A percentile compares a stretch with the other conserved stretches of the same genome.
phyloP scores from a whole-genome alignment of 306 rosid species.

The Sesbania bispinosa region DNA sequence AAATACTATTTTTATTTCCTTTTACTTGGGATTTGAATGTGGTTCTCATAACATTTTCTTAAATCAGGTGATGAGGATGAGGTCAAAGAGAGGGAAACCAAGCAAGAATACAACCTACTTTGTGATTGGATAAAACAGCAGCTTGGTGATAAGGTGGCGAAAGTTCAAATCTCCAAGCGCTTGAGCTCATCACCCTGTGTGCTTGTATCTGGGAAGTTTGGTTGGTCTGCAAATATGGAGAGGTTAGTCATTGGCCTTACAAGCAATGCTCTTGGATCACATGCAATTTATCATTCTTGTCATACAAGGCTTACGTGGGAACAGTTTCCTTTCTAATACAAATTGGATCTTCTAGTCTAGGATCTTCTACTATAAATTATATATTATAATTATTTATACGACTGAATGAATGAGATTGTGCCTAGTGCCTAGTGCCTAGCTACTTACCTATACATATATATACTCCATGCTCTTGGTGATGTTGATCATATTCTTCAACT shows the following conservation, averaged over 20 bases:
- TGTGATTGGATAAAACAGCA: constrained; percentile 99
- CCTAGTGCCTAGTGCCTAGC: too few species aligned
- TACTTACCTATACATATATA: too few species aligned
- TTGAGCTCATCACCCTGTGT: constrained; percentile 99
- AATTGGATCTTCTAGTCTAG: too few species aligned
- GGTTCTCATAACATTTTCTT: constrained; percentile 5
- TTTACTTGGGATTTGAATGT: background rate
- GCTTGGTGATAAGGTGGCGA: constrained; percentile 92
- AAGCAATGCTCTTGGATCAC: background rate
- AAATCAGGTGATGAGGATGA: constrained; percentile 88
- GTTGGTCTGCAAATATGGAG: constrained; percentile 99
- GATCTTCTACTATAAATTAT: too few species aligned
- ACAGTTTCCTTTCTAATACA: too few species aligned
- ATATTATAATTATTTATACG: too few species aligned
- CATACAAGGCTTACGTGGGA: background rate
- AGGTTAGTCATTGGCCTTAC: constrained; percentile 47
- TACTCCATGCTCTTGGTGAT: too few species aligned
- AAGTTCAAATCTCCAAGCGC: constrained; percentile 93
- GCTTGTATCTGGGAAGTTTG: constrained; percentile 98
- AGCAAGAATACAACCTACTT: constrained; percentile 77
- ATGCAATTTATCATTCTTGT: background rate
- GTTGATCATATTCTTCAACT: too few species aligned
- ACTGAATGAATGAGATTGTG: too few species aligned
- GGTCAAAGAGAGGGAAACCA: constrained; percentile 79
- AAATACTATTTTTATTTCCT: background rate